Evolutionary conservation across 2,329 filamentous ascomycete species (phyloP).

Genomic region (Tympanopsis confertula): DNA sequence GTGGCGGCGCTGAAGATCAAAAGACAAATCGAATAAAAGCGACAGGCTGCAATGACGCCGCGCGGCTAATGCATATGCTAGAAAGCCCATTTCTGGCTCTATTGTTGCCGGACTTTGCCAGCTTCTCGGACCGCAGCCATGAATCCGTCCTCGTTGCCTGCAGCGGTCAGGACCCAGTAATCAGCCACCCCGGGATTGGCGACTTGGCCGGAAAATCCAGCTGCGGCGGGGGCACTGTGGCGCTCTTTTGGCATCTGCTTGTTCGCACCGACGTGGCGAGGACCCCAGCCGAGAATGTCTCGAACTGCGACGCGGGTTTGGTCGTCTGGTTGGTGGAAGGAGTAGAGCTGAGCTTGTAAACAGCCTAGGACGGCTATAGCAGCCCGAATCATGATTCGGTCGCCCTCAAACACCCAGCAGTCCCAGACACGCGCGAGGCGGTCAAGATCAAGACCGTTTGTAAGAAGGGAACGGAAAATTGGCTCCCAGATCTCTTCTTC

Average conservation of each 20-base stretch:
- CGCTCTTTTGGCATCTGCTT: slow-evolving; percentile 16
- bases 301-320: slow-evolving; percentile 12
- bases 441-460: slow-evolving; percentile 36
- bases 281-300: slow-evolving; percentile 19
- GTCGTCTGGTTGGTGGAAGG: slow-evolving; percentile 22
- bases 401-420: slow-evolving; percentile 48
- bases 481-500: slow-evolving; percentile 34
- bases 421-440: slow-evolving; percentile 46
- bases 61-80: too few species aligned
- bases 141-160: slow-evolving; percentile 25
- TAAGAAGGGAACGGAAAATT: slow-evolving; percentile 39
- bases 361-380: slow-evolving; percentile 28
- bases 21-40: too few species aligned
- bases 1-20: too few species aligned
- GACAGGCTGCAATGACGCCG: too few species aligned
- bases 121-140: slow-evolving; percentile 26
- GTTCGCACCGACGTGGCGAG: slow-evolving; percentile 16
- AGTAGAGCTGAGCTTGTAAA: slow-evolving; percentile 26
- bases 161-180: slow-evolving; percentile 24
- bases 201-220: slow-evolving; percentile 18
- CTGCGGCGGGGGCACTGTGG: slow-evolving; percentile 19
- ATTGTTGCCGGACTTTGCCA: slow-evolving; percentile 17
- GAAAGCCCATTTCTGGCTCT: too few species aligned
- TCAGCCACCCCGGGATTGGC: slow-evolving; percentile 20
- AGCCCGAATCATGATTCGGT: slow-evolving; percentile 30